Evolutionary conservation across 78 protist genomes (phyloP), one percentile per base, ranked within the genome.

Genomic region (Dictyostelium citrinum): DNA sequence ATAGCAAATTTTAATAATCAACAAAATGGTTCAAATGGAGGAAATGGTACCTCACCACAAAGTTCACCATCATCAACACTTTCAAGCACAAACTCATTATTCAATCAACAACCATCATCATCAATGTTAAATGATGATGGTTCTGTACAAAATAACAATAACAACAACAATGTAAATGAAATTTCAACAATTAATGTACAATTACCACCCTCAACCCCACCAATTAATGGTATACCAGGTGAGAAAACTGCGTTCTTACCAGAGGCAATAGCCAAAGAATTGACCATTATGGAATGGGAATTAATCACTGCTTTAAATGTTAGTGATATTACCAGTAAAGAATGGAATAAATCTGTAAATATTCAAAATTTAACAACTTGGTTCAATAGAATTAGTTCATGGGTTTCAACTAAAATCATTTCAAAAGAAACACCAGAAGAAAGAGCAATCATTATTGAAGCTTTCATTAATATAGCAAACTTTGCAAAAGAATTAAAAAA

Each of bases 391-490:
- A 55, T 75, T 46, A 88, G 93, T 68, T 79, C 82, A 6, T 91
- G 95, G 95, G 90, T 91, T 33, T 45, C 95, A 27, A 91, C 90
- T 29, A 84, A 91, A 77, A 91, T 91, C 41, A 91, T 91, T 3
- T 84, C 90, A 84, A 84, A 84, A 61, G 95, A 91, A 49, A 91
- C 95, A 37, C 91, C 95, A 12, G 90, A 82, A 58, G 95, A 91
- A 41, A 82, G 95, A 58, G 95, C 95, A 14, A 71, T 51, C 27
- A 82, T 91, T 2, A 91, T 91, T 17, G 95, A 91, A 55, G 90
- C 90, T 35, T 91, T 81, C 27, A 91, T 91, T 6, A 78, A 68
- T 55, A 84, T 91, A 68, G 95, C 95, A 6, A 78, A 35, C 16
- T 77, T 33, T 76, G 88, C 91, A 20, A 83, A 91, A 27, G 96